Evolutionary conservation across 2,329 filamentous ascomycete species (phyloP).

Genomic region (Scedosporium minutisporum): DNA sequence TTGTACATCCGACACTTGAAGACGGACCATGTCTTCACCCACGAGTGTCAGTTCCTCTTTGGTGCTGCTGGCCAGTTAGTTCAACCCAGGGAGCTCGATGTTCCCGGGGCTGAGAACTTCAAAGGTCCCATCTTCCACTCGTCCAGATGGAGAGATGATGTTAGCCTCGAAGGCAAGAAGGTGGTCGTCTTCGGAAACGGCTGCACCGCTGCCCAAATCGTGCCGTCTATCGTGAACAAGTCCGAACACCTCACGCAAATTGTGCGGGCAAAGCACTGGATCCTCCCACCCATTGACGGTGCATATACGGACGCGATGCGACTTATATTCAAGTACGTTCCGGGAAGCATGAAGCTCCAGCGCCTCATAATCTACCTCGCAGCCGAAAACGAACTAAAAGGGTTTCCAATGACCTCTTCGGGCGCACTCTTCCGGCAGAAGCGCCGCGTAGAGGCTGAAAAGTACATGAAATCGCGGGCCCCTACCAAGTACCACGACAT

Average conservation of each 20-base stretch:
- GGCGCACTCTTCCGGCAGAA: constrained; percentile 18
- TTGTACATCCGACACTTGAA: constrained; percentile 10
- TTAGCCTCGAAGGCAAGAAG: constrained; percentile 26
- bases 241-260: constrained; percentile 30
- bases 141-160: constrained; percentile 25
- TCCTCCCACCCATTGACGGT: constrained; percentile 10
- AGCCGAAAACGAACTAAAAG: constrained; percentile 31
- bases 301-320: constrained; percentile 29
- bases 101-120: background rate
- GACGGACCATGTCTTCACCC: constrained; percentile 7
- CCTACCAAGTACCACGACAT: constrained; percentile 31
- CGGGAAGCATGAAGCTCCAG: constrained; percentile 20
- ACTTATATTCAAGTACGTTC: constrained; percentile 29
- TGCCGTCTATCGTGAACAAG: constrained; percentile 26
- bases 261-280: constrained; percentile 38
- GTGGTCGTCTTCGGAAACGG: constrained; percentile 30
- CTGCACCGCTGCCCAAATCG: constrained; percentile 36
- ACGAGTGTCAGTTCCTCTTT: background rate
- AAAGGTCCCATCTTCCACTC: background rate
- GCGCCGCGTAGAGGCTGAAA: constrained; percentile 24
- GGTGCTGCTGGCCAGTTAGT: constrained; percentile 11
- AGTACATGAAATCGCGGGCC: constrained; percentile 31
- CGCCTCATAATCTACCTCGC: constrained; percentile 14
- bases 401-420: constrained; percentile 21
- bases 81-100: background rate